Conservation (phyloP, 805 yeast species). For the Millerozyma miso region DNA sequence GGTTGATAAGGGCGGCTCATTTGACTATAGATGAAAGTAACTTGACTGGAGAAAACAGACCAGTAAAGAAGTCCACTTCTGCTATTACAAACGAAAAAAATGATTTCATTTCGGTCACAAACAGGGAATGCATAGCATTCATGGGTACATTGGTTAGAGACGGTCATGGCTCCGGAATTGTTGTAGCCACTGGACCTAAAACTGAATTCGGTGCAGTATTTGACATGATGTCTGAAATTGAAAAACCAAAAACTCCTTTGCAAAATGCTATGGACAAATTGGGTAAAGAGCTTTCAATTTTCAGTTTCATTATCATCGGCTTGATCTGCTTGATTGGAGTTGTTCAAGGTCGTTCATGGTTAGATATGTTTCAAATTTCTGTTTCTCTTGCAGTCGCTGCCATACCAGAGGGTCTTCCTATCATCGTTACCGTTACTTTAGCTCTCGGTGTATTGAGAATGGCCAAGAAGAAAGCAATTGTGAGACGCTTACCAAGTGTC, state of each 20-base stretch:
- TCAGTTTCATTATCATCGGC: slow-evolving; percentile 85
- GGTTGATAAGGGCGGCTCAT: slow-evolving; percentile 75
- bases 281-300: slow-evolving; percentile 83
- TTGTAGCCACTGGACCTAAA: slow-evolving; percentile 80
- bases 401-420: slow-evolving; percentile 97
- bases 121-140: slow-evolving; percentile 76
- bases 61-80: slow-evolving; percentile 64
- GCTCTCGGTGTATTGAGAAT: slow-evolving; percentile 95
- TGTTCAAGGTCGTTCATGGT: slow-evolving; percentile 89
- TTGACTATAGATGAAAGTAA: slow-evolving; percentile 88
- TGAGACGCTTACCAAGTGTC: slow-evolving; percentile 88
- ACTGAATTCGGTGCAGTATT: slow-evolving; percentile 95
- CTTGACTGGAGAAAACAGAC: slow-evolving; percentile 91
- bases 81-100: slow-evolving; percentile 28
- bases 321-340: slow-evolving; percentile 88
- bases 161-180: slow-evolving; percentile 93
- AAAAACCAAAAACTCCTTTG: slow-evolving; percentile 96
- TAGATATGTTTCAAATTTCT: slow-evolving; percentile 96
- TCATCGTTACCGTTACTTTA: slow-evolving; percentile 93
- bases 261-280: slow-evolving; percentile 93
- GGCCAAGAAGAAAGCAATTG: slow-evolving; percentile 94
- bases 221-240: slow-evolving; percentile 91
- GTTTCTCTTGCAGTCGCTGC: slow-evolving; percentile 99
- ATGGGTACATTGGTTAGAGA: slow-evolving; percentile 98
- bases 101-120: slow-evolving; percentile 52